Percentiles rank a stretch among this genome's conserved stretches.
These are phyloP conservation scores for Globisporangium sylvaticum DNA, from an alignment of 352 stramenopile genomes.

Conservation along the genomic window DNA sequence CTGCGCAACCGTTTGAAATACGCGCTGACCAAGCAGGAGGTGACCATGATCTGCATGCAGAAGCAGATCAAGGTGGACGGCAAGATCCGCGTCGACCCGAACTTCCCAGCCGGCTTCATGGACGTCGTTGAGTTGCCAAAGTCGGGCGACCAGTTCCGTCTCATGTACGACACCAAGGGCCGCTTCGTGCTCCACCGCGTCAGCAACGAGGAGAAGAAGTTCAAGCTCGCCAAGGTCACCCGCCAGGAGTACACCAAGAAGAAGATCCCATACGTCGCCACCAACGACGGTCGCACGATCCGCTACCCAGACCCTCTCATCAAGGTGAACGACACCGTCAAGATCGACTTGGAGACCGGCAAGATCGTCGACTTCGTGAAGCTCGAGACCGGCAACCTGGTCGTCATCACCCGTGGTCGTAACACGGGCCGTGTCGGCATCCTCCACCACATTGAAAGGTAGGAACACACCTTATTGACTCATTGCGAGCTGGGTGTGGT, in stretches of 20 bases:
- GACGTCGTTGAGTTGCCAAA: conserved; percentile 98
- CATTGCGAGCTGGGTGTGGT: conserved; percentile 88
- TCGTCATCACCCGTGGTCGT: conserved; percentile 96
- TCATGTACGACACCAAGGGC: conserved; percentile 99
- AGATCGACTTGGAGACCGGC: conserved; percentile 97
- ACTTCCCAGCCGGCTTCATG: conserved; percentile 99
- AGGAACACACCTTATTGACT: conserved; percentile 89
- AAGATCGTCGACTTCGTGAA: conserved; percentile 98
- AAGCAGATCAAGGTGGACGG: conserved; percentile 98
- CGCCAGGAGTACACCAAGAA: conserved; percentile 93
- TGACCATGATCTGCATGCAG: conserved; percentile 99
- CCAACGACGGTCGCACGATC: conserved; percentile 98
- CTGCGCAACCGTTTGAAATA: conserved; percentile 99
- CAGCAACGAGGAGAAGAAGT: conserved; percentile 95
- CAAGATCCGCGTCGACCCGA: conserved; percentile 96
- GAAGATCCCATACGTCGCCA: conserved; percentile 98
- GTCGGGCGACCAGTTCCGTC: conserved; percentile 95
- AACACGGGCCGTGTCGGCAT: conserved; percentile 97
- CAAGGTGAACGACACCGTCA: conserved; percentile 99
- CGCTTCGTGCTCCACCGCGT: conserved; percentile 98
- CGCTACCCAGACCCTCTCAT: conserved; percentile 98
- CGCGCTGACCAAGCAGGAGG: conserved; percentile 97
- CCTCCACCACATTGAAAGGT: conserved; percentile 96
- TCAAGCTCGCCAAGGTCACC: conserved; percentile 99
- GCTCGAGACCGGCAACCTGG: conserved; percentile 97